phyloP scores from a whole-genome alignment of 345 rosid species.

The Nasturtium officinale region DNA sequence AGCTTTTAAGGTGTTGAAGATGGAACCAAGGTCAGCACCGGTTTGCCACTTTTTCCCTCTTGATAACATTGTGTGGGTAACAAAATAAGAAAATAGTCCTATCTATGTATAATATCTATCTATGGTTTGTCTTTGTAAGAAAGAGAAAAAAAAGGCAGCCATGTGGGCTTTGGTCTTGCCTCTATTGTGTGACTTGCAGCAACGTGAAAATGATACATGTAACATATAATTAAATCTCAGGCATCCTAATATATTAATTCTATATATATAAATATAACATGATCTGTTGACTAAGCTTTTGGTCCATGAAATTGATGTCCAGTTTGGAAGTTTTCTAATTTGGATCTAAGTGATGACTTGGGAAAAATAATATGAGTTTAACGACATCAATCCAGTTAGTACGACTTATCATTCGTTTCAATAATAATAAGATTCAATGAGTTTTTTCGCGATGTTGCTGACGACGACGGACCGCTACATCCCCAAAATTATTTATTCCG shows the following conservation, averaged over 20 bases:
- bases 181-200: conserved; percentile 31
- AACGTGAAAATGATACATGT: conserved; percentile 9
- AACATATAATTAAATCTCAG: conserved; percentile 5
- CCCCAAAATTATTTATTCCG: not conserved
- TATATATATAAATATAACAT: not conserved
- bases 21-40: conserved; percentile 58
- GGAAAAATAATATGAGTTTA: too few species aligned
- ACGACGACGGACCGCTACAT: not conserved
- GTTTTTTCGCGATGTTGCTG: not conserved
- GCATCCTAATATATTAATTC: not conserved
- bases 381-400: not conserved
- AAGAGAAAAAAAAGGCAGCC: not conserved
- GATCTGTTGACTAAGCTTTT: not conserved
- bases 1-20: conserved; percentile 59
- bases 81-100: conserved; percentile 11
- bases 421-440: not conserved
- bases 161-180: conserved; percentile 24
- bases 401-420: not conserved
- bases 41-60: conserved; percentile 78
- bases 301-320: not conserved
- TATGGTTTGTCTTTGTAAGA: conserved; percentile 19
- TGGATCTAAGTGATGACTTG: not conserved
- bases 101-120: conserved; percentile 25
- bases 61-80: conserved; percentile 66
- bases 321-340: not conserved